Evolutionary conservation across 345 rosid species (phyloP), one percentile per base, ranked within the genome.

Genomic region (Sonneratia caseolaris): DNA sequence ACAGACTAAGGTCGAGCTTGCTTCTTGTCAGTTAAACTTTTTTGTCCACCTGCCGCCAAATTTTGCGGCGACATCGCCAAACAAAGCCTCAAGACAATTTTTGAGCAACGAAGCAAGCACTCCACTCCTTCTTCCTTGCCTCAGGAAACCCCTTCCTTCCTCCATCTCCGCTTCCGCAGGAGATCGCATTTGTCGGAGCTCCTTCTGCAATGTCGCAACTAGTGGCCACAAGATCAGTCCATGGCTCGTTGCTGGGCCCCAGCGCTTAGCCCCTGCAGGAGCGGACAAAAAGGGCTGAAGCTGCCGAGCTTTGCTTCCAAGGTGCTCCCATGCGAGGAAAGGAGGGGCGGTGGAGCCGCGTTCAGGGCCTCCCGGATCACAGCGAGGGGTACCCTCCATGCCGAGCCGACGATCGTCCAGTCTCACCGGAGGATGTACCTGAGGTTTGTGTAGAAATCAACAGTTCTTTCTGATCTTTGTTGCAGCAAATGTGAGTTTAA

Each of bases 191-290:
- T 40, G 27, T 47, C n/a, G 51, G 36, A 5, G 7, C 43, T 19
- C 71, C 71, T 40, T 19, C 45, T 15, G 16, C 47, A 81, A 93
- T 93, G 98, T 87, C 92, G 75, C 92, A 88, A 75, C 86, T 88
- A 72, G 94, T 85, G 66, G 91, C 91, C 37, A 85, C 91, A 2
- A 78, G 89, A 79, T 84, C 89, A 70, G 82, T 89, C 70, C 89
- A 82, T 70, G 75, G 77, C 59, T 82, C 93, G 1, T 35, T 88
- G 74, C 24, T 77, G 36, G 47, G 74, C 66, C 81, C 81, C 62
- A 77, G 70, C 76, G 68, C 85, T 66, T 82, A 88, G 83, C 83
- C 93, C 66, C 57, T 69, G 42, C 83, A 78, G 37, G 80, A 78
- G n/a, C 80, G 84, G 68, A 81, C 72, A 36, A 80, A 86, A 40